Evolutionary conservation across 192 early-diverging fungal genomes (phyloP), one percentile per base, ranked within the genome.

Genomic region (Umbelopsis vinacea): DNA sequence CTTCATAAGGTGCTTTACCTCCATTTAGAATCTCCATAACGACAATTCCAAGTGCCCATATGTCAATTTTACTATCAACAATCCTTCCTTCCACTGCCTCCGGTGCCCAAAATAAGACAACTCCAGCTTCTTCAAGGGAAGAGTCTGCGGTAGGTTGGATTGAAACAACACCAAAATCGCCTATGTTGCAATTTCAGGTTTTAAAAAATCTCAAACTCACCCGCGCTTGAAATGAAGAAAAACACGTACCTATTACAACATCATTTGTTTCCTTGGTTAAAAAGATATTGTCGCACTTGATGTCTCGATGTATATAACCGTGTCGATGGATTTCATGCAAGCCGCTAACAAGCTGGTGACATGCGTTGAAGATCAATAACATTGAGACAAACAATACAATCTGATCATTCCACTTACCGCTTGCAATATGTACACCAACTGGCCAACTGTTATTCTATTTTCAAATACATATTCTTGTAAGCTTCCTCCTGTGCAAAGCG

Each of bases 211-310:
- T 47, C 45, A n/a, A 35, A 50, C n/a, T 43, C 38, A 69, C n/a
- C 19, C 6, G 8, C 17, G 12, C 43, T 17, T 3, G 14, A 71
- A 37, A 71, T 45, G 45, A 46, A 35, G 7, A 38, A 22, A 29
- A 24, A 50, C 19, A 0, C 26, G 47, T 70, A 43, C 40, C 40
- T 60, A 80, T 80, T 15, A 80, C 79, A 52, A 80, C 71, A 9
- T 46, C 68, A 52, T 80, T 80, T 0, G 43, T 57, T 14, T 76
- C 75, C 26, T 70, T 22, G 48, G 73, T 75, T 15, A 80, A 47
- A 46, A 80, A 80, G 57, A 80, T 70, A 38, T 80, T 80, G 52
- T 80, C 79, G 50, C 79, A 80, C 46, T 80, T 80, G 73, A 80
- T 80, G 67, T 80, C 79, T 55, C 79, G 71, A 29, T 80, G 79